Conservation (phyloP, 2,329 filamentous ascomycete genomes). For the Sporothrix protearum region DNA sequence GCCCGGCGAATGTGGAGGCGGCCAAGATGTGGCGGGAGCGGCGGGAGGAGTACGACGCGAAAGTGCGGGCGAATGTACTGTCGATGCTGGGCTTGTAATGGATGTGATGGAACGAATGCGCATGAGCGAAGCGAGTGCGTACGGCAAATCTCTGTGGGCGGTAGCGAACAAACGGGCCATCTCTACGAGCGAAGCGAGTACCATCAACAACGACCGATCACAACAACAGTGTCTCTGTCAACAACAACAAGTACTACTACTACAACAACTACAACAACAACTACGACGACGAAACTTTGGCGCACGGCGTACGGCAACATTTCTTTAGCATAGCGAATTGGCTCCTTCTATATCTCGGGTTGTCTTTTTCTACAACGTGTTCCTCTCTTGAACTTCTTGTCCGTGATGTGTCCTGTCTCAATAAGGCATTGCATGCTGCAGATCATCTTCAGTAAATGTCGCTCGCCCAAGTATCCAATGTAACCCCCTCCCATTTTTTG, state of each 20-base stretch:
- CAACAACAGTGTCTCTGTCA: not conserved
- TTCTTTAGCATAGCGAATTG: conserved; percentile 3
- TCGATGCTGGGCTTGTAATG: conserved; percentile 68
- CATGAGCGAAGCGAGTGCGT: not conserved
- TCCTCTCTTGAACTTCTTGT: not conserved
- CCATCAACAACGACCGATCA: not conserved
- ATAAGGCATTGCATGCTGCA: not conserved
- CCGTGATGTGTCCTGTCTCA: not conserved
- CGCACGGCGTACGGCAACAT: conserved; percentile 3
- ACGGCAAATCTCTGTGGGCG: no score
- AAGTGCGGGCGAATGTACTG: conserved; percentile 78
- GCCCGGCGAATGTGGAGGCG: conserved; percentile 91
- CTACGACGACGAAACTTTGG: not conserved
- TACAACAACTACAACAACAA: no score
- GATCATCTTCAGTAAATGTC: not conserved
- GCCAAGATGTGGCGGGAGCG: conserved; percentile 94
- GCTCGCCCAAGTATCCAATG: not conserved
- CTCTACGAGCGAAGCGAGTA: not conserved
- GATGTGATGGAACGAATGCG: not conserved
- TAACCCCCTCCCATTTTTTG: not conserved
- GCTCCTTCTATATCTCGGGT: not conserved
- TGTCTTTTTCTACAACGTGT: not conserved
- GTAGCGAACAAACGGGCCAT: no score
- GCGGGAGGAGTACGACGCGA: conserved; percentile 76
- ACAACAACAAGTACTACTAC: no score